Base-by-base conservation (phyloP, 1,284 basidiomycete genomes). In the Trametes pubescens region DNA sequence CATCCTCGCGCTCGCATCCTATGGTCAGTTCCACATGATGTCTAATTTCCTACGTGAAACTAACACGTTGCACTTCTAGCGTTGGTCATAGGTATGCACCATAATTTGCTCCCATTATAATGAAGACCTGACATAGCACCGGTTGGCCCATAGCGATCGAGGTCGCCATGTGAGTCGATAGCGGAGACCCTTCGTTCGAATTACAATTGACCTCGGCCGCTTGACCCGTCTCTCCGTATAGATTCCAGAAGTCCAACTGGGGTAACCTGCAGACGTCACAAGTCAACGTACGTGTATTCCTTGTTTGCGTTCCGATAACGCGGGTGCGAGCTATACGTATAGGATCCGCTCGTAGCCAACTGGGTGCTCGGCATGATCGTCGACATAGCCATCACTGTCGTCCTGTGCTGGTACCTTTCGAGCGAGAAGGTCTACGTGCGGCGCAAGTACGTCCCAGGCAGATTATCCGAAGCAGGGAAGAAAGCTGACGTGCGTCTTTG, bases 331-430 rank as follows among this genome's bases (percentile, higher is more conserved):
- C 6, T 5, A 9, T 35, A 14, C 16, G 13, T 13, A 18, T 46
- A 68, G 61, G 34, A 34, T 44, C 67, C 65, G 2, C 51, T 66
- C 16, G 51, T 59, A 18, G 67, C 62, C 1, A 68, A 68, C 43
- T 68, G 64, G 67, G 43, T 52, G 14, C 60, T 61, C 21, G 64
- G 65, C 8, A 61, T 61, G 40, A 21, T 68, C 26, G 65, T 66
- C 21, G 67, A 68, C 51, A 58, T 65, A 4, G 48, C 55, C 16
- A 68, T 68, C 60, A 66, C 67, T 2, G 60, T 60, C 21, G 49
- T 64, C 13, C 59, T 66, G 7, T 65, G 64, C 48, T 62, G 64
- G 64, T 66, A 65, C 29, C 60, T 68, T 5, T 68, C 62, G 62
- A 55, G 46, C 24, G 67, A 68, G 57, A 68, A 68, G 57, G 22